Evolutionary conservation across 441 rosid genomes (phyloP).

Genomic region (Dalechampia spathulata): DNA sequence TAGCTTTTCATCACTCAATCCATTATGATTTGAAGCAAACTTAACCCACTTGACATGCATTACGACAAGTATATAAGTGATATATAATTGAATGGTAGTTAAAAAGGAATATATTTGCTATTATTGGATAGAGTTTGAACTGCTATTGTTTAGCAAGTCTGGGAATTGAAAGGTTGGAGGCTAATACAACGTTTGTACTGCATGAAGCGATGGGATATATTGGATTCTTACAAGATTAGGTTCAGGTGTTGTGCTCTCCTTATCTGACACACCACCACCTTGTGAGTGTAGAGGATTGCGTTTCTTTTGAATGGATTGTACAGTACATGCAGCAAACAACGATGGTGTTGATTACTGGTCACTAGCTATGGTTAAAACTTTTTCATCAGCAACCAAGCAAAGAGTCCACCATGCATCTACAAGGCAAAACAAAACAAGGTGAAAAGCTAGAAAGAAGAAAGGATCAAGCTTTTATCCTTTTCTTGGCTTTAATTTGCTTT

Average conservation of each 20-base stretch:
- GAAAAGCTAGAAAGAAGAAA: background rate
- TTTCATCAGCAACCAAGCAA: constrained; percentile 16
- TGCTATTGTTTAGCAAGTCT: background rate
- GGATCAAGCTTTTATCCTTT: background rate
- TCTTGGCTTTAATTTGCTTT: background rate
- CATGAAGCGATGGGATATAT: constrained; percentile 97
- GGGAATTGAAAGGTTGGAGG: constrained; percentile 30
- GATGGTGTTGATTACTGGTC: constrained; percentile 94
- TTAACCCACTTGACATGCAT: too few relatives aligned
- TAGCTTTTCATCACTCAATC: too few relatives aligned
- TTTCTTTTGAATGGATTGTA: constrained; percentile 58
- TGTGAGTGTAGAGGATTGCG: constrained; percentile 79
- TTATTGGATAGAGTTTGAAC: background rate
- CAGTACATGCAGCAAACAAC: constrained; percentile 47
- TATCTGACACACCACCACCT: constrained; percentile 51
- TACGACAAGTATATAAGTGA: too few relatives aligned
- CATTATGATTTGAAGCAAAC: too few relatives aligned
- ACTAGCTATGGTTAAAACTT: constrained; percentile 40
- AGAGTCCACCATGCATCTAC: constrained; percentile 1
- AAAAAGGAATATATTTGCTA: too few relatives aligned
- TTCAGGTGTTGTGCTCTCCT: constrained; percentile 78
- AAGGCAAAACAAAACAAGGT: background rate
- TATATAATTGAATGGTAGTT: too few relatives aligned
- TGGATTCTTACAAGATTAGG: constrained; percentile 83
- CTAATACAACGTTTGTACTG: constrained; percentile 82